phyloP scores from a whole-genome alignment of 2,329 filamentous ascomycete species.

The Nakataea oryzae region DNA sequence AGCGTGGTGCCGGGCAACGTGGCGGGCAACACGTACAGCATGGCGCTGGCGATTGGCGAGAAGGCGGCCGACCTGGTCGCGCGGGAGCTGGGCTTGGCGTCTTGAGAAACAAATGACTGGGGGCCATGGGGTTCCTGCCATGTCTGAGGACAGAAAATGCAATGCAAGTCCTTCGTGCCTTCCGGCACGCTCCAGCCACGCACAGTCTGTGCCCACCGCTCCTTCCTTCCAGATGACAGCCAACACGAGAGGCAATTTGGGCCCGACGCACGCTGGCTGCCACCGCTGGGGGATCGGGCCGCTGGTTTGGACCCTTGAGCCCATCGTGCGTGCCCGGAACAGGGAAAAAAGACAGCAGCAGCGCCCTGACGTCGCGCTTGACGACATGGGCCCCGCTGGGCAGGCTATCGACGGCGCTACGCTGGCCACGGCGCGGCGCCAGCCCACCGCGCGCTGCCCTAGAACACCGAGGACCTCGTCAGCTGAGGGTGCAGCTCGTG shows the following conservation, averaged over 20 bases:
- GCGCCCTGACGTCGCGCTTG: neutral
- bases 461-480: no score
- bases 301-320: neutral
- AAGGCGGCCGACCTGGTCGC: conserved; percentile 29
- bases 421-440: neutral
- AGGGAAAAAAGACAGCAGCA: no score
- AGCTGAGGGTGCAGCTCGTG: neutral
- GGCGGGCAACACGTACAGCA: conserved; percentile 34
- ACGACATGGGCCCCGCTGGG: neutral
- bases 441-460: no score
- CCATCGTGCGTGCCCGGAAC: neutral
- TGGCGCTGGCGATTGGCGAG: conserved; percentile 37
- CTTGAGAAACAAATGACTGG: no score
- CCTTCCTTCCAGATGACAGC: neutral
- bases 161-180: neutral
- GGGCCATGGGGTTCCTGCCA: no score
- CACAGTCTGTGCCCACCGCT: neutral
- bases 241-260: neutral
- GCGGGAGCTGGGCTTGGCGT: neutral
- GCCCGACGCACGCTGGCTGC: no score
- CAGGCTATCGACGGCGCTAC: neutral
- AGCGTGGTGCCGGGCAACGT: conserved; percentile 24
- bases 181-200: neutral
- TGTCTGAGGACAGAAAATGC: neutral
- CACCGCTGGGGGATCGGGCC: no score